These are phyloP conservation scores for Phaeosphaeriaceae sp. DNA, from an alignment of 2,329 filamentous ascomycete species.

Conservation along the genomic window DNA sequence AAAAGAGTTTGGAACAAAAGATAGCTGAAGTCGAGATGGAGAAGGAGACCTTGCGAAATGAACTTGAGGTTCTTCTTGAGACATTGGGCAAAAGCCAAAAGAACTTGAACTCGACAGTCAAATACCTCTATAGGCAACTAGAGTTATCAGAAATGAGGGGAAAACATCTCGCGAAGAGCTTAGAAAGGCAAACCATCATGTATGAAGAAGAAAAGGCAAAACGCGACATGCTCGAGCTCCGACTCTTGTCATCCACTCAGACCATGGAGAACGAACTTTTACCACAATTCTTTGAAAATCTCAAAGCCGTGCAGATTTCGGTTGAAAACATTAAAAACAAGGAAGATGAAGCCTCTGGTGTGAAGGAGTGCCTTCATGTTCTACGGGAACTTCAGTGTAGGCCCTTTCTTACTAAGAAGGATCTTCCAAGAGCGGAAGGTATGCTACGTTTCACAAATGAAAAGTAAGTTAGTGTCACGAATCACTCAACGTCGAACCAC, in stretches of 20 bases:
- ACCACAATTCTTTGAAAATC: conserved; percentile 18
- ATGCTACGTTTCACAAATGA: conserved; percentile 31
- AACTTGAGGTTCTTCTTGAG: conserved; percentile 17
- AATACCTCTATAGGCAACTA: conserved; percentile 24
- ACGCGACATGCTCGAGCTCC: conserved; percentile 28
- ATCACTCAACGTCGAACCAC: not conserved
- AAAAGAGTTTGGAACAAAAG: conserved; percentile 17
- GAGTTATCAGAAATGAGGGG: conserved; percentile 19
- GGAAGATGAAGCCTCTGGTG: not conserved
- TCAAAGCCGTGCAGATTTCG: conserved; percentile 17
- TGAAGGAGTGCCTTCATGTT: conserved; percentile 25
- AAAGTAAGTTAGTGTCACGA: conserved; percentile 18
- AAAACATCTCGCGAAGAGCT: conserved; percentile 10
- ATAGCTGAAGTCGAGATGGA: conserved; percentile 30
- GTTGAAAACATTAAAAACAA: conserved; percentile 7
- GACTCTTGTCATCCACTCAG: conserved; percentile 23
- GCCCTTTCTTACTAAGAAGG: conserved; percentile 24
- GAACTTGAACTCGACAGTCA: conserved; percentile 16
- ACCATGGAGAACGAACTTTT: conserved; percentile 17
- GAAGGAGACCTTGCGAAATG: conserved; percentile 18
- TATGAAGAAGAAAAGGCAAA: conserved; percentile 29
- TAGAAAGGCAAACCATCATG: conserved; percentile 17
- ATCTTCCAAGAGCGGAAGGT: conserved; percentile 28
- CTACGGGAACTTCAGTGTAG: conserved; percentile 24
- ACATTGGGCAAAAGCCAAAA: conserved; percentile 17